Evolutionary conservation across 768 basidiomycete species (phyloP).

Genomic region (Leccinum incarnatum): DNA sequence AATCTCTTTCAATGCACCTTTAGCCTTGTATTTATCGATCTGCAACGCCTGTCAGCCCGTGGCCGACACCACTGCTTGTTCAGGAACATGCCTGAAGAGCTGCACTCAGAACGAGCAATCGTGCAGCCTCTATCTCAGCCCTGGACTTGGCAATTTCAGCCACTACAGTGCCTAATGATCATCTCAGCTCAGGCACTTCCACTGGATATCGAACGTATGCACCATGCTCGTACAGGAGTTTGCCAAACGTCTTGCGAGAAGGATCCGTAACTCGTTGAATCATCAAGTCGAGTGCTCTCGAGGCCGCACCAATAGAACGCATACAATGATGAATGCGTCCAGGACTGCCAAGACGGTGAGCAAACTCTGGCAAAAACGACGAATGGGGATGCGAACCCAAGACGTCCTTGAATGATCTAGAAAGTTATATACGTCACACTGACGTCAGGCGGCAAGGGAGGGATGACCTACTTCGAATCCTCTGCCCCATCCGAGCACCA

Average conservation of each 20-base stretch:
- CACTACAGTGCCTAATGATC: conserved; percentile 71
- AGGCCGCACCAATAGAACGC: conserved; percentile 91
- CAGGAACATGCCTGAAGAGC: conserved; percentile 64
- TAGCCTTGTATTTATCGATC: conserved; percentile 90
- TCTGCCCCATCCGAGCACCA: conserved; percentile 89
- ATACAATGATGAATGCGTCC: conserved; percentile 98
- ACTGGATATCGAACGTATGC: conserved; percentile 13
- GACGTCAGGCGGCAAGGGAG: neutral
- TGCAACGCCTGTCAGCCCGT: conserved; percentile 29
- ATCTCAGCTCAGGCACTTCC: conserved; percentile 1
- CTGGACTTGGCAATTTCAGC: conserved; percentile 89
- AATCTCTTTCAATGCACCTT: conserved; percentile 96
- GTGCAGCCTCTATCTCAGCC: conserved; percentile 87
- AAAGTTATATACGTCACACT: neutral
- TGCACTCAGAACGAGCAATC: conserved; percentile 88
- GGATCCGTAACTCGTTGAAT: conserved; percentile 93
- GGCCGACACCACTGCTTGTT: neutral
- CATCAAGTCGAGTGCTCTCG: conserved; percentile 81
- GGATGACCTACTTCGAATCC: conserved; percentile 75
- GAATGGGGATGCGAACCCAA: conserved; percentile 56
- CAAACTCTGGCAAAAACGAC: neutral
- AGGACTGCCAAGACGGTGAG: conserved; percentile 48
- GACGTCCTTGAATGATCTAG: conserved; percentile 92
- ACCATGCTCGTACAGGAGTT: conserved; percentile 90
- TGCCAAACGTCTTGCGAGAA: conserved; percentile 88